These are phyloP conservation scores for Blumeriella jaapii DNA, from an alignment of 2,329 filamentous ascomycete genomes.

Conservation along the genomic window DNA sequence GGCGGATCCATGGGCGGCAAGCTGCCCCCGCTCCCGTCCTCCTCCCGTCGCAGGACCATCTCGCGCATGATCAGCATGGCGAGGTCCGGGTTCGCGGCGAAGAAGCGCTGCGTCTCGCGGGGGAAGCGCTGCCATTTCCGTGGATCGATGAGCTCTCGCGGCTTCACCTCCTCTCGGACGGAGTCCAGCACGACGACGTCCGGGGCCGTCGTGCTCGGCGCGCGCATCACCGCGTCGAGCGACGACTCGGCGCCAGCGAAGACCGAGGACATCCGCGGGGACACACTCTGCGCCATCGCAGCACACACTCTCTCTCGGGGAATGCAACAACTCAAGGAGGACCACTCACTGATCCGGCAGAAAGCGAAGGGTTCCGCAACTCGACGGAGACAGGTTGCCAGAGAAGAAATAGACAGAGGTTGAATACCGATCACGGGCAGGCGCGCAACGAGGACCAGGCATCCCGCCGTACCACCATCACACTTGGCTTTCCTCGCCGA, in stretches of 20 bases:
- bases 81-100: constrained; percentile 35
- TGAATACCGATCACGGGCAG: too few species aligned
- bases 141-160: constrained; percentile 29
- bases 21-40: constrained; percentile 28
- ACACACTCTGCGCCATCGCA: not conserved
- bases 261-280: not conserved
- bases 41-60: constrained; percentile 34
- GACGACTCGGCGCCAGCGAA: constrained; percentile 12
- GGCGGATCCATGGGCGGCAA: constrained; percentile 35
- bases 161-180: constrained; percentile 24
- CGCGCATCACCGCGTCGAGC: constrained; percentile 32
- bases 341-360: too few species aligned
- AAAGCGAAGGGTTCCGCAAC: too few species aligned
- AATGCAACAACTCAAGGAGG: too few species aligned
- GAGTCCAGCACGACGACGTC: constrained; percentile 31
- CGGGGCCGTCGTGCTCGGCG: constrained; percentile 29
- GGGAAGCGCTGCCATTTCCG: constrained; percentile 34
- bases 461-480: too few species aligned
- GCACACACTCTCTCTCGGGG: not conserved
- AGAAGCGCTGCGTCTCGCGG: constrained; percentile 32
- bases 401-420: too few species aligned
- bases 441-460: too few species aligned
- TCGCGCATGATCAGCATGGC: constrained; percentile 36
- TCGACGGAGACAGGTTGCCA: too few species aligned
- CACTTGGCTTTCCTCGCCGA: too few species aligned